Evolutionary conservation across 345 rosid genomes (phyloP).

Genomic region (Aquilaria yunnanensis): DNA sequence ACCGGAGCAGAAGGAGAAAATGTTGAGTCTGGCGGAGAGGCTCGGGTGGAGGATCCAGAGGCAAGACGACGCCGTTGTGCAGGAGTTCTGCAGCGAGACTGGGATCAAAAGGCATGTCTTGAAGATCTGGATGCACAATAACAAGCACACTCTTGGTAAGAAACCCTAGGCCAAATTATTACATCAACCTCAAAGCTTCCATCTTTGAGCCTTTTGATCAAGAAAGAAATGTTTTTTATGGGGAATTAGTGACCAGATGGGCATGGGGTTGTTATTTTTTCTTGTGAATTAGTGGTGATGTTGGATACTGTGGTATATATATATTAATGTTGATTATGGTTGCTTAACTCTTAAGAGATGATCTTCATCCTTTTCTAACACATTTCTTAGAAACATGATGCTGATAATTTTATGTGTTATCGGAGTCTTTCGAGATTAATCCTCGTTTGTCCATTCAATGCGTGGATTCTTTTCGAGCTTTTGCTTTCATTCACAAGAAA

Average conservation of each 20-base stretch:
- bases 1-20: constrained; percentile 68
- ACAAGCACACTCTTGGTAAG: constrained; percentile 86
- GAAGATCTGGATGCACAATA: constrained; percentile 90
- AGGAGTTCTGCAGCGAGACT: constrained; percentile 58
- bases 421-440: background rate
- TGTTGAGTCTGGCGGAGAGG: constrained; percentile 64
- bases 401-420: background rate
- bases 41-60: constrained; percentile 81
- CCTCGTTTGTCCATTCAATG: constrained; percentile 19
- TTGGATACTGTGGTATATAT: background rate
- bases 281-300: background rate
- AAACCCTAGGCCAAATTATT: constrained; percentile 41
- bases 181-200: background rate
- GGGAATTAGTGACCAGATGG: constrained; percentile 9
- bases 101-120: constrained; percentile 69
- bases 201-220: background rate
- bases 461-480: constrained; percentile 12
- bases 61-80: constrained; percentile 63
- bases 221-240: constrained; percentile 4
- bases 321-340: background rate
- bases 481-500: background rate
- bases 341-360: no score
- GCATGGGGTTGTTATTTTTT: constrained; percentile 3
- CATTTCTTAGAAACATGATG: background rate
- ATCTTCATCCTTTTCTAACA: background rate